Conservation (phyloP, 1,284 basidiomycete species). For the Kwoniella shivajii region DNA sequence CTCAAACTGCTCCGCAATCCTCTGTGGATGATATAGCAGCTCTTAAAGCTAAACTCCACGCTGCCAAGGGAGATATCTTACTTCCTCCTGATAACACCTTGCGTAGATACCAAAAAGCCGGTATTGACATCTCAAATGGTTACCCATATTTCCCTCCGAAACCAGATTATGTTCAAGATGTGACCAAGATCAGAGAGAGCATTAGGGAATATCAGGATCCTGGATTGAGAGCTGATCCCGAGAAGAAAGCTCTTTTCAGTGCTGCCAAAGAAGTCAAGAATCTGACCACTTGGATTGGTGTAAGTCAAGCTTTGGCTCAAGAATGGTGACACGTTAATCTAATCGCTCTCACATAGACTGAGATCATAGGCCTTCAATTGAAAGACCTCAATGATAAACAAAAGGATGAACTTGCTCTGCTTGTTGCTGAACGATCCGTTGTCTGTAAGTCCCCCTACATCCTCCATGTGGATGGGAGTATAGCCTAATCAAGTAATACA, state of each 20-base stretch:
- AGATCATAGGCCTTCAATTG: slow-evolving; percentile 45
- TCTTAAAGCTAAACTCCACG: slow-evolving; percentile 24
- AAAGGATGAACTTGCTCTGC: slow-evolving; percentile 42
- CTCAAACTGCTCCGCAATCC: background rate
- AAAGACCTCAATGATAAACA: slow-evolving; percentile 39
- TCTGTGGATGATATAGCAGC: slow-evolving; percentile 22
- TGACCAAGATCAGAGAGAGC: slow-evolving; percentile 34
- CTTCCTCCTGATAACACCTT: slow-evolving; percentile 42
- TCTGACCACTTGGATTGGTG: slow-evolving; percentile 37
- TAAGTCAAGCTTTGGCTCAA: slow-evolving; percentile 16
- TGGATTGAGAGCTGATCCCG: slow-evolving; percentile 38
- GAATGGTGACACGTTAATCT: background rate
- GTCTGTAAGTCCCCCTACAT: slow-evolving; percentile 28
- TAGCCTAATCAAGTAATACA: background rate
- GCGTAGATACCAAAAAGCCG: slow-evolving; percentile 40
- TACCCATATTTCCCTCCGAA: slow-evolving; percentile 45
- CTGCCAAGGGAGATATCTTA: slow-evolving; percentile 17
- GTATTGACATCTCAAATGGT: slow-evolving; percentile 39
- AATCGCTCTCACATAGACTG: slow-evolving; percentile 32
- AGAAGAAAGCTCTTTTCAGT: slow-evolving; percentile 46
- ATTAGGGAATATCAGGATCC: slow-evolving; percentile 42
- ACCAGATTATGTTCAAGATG: slow-evolving; percentile 43
- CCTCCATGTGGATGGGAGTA: background rate
- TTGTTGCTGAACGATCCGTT: slow-evolving; percentile 39
- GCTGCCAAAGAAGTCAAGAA: slow-evolving; percentile 42